Evolutionary conservation across 169 alveolate species (phyloP).

Genomic region (Plasmodium billcollinsi): DNA sequence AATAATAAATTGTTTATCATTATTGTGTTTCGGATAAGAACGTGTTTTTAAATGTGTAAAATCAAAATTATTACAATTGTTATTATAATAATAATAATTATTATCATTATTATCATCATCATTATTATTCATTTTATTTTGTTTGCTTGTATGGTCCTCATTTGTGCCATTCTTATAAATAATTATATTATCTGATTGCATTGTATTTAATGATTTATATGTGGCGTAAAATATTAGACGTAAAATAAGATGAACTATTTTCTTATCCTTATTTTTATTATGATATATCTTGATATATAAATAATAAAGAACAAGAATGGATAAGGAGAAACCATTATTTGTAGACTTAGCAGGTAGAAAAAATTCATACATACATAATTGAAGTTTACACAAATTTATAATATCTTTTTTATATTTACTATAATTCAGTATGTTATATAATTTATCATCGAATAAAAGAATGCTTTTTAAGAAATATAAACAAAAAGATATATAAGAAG

Average conservation of each 20-base stretch:
- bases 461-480: slow-evolving; percentile 40
- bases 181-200: slow-evolving; percentile 19
- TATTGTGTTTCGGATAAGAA: not conserved
- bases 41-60: not conserved
- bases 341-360: slow-evolving; percentile 35
- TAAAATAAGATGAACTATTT: slow-evolving; percentile 12
- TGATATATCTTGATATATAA: slow-evolving; percentile 29
- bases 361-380: slow-evolving; percentile 21
- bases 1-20: slow-evolving; percentile 9
- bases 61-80: not conserved
- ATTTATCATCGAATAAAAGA: slow-evolving; percentile 7
- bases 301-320: slow-evolving; percentile 28
- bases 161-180: slow-evolving; percentile 5
- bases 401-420: slow-evolving; percentile 16
- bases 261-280: slow-evolving; percentile 9
- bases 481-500: slow-evolving; percentile 38
- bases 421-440: not conserved
- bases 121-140: not conserved
- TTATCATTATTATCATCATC: not conserved
- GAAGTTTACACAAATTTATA: slow-evolving; percentile 40
- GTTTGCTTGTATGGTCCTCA: not conserved
- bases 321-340: slow-evolving; percentile 37
- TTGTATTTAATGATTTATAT: slow-evolving; percentile 23
- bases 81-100: not conserved
- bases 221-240: slow-evolving; percentile 19